Evolutionary conservation across 768 basidiomycete genomes (phyloP), one percentile per base, ranked within the genome.

Genomic region (Agaricus subrufescens): DNA sequence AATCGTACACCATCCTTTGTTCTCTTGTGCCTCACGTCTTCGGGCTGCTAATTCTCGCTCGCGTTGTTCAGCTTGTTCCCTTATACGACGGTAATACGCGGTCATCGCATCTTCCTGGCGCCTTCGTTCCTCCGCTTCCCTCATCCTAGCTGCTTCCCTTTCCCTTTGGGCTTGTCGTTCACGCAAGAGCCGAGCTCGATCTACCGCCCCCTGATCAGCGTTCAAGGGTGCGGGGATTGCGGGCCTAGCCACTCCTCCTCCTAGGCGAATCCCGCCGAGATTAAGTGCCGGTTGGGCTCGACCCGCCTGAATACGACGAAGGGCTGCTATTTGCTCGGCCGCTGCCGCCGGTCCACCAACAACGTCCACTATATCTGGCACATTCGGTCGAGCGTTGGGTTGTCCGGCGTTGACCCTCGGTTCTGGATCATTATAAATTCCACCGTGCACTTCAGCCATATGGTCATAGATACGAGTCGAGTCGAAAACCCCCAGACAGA

Each of bases 401-500:
- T 29, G 14, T 15, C 27, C 31, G 23, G 23, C 27, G 27, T 29
- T 45, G 4, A 23, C 27, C 46, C 11, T 43, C 40, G 44, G 30
- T 48, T 38, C 55, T n/a, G 55, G 55, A 10, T 45, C 42, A 44
- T 34, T 45, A 29, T 56, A 56, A 11, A 31, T 37, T 14, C 46
- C 43, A 3, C 45, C 60, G 47, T 63, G 56, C 1, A 63, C 60
- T 30, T 42, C 19, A 10, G 37, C 14, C 47, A 60, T 57, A 30
- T 57, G 56, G n/a, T 15, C n/a, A 46, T 63, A 62, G 27, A 62
- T 62, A 9, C 29, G 31, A 14, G 8, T 31, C 6, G 12, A 34
- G 3, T 52, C 58, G 49, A 62, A 62, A 9, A 54, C 51, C 3
- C 58, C 56, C 34, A 52, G 10, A 29, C 62, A 63, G 14, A 58